These are phyloP conservation scores for Pleochaeta shiraiana DNA, from an alignment of 2,329 filamentous ascomycete genomes.

Conservation along the genomic window DNA sequence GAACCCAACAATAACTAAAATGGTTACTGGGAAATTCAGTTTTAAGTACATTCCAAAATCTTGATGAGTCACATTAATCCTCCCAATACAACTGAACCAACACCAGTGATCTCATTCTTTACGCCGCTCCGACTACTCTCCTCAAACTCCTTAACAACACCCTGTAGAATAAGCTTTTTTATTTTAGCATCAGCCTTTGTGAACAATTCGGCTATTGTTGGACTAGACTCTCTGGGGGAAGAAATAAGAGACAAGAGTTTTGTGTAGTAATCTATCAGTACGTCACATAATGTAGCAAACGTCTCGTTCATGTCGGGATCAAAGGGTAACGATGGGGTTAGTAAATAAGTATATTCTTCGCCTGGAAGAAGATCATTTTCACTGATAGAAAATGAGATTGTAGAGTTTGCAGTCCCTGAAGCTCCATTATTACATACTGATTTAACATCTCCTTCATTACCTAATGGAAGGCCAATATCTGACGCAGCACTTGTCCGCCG, in stretches of 20 bases:
- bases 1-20: background rate
- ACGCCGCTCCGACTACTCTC: constrained; percentile 57
- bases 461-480: constrained; percentile 33
- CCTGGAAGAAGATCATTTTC: constrained; percentile 50
- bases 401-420: constrained; percentile 18
- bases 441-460: constrained; percentile 26
- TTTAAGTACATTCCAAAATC: background rate
- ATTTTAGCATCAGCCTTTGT: constrained; percentile 71
- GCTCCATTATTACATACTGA: constrained; percentile 20
- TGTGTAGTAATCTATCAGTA: constrained; percentile 80
- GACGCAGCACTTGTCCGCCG: constrained; percentile 35
- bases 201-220: constrained; percentile 61
- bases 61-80: constrained; percentile 41
- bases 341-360: constrained; percentile 69
- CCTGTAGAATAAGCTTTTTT: constrained; percentile 71
- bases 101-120: constrained; percentile 61
- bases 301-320: constrained; percentile 96
- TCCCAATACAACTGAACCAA: constrained; percentile 75
- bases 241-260: constrained; percentile 53
- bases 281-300: constrained; percentile 87
- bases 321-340: constrained; percentile 86
- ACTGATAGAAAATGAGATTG: constrained; percentile 28
- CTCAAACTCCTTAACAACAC: constrained; percentile 81
- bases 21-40: background rate
- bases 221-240: constrained; percentile 50